phyloP scores from a whole-genome alignment of 257 asterid species.

The Solanum pimpinellifolium region DNA sequence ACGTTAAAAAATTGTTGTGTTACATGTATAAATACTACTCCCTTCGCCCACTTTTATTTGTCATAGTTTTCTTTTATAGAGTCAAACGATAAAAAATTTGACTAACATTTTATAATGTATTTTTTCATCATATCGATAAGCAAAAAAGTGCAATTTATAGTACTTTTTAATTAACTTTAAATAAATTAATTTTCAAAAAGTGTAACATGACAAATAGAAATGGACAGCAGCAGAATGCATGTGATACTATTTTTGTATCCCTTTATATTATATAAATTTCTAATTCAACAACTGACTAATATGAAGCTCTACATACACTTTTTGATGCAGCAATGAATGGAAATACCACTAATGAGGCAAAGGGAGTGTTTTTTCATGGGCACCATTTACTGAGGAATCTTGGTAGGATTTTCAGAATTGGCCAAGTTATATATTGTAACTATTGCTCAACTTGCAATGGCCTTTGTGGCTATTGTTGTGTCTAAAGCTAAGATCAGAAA shows the following conservation, averaged over 20 bases:
- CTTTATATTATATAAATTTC: neutral
- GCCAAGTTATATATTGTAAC: neutral
- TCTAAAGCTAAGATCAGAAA: neutral
- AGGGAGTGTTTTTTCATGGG: neutral
- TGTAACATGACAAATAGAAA: too few species aligned
- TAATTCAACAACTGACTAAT: neutral
- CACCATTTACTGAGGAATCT: neutral
- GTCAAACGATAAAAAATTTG: too few species aligned
- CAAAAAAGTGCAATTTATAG: too few species aligned
- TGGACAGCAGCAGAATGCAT: neutral
- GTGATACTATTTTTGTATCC: neutral
- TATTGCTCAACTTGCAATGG: neutral
- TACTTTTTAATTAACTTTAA: too few species aligned
- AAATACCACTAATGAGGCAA: neutral
- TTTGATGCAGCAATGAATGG: neutral
- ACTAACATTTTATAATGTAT: too few species aligned
- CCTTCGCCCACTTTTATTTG: too few species aligned
- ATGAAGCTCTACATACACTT: neutral
- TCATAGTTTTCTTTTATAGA: too few species aligned
- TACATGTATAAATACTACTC: neutral
- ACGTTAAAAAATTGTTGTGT: neutral
- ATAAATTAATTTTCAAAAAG: too few species aligned
- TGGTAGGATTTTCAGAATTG: neutral
- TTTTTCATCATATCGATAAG: too few species aligned
- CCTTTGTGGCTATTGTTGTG: neutral